Evolutionary conservation across 2,329 filamentous ascomycete species (phyloP), one percentile per base, ranked within the genome.

Genomic region (Pyricularia sp.): DNA sequence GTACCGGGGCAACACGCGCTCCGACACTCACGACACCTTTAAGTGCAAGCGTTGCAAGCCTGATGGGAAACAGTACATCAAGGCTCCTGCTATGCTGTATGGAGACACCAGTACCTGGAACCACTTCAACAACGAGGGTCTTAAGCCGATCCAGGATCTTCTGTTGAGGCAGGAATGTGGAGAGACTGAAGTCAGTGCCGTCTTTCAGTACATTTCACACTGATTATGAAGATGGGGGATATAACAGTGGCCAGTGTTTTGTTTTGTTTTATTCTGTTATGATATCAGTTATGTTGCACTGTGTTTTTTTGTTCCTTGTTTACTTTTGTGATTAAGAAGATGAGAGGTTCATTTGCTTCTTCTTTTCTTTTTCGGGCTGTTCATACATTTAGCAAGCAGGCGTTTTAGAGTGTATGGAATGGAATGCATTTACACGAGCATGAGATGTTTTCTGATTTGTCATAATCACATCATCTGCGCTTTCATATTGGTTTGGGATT

Each of bases 81-180:
- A 97, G 78, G 93, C 94, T 1, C 92, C 92, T 4, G 95, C 95
- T 1, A 94, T 98, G 90, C 81, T 99, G 70, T 99, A 99, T 76
- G 95, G 95, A 68, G 95, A 99, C 76, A 98, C 95, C 26, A 98
- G 93, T 79, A 94, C 93, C n/a, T 99, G 95, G 95, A 99, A 99
- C 76, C 95, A 99, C 79, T 97, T 97, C 80, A 87, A 91, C 63
- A 97, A 97, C 74, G 87, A 89, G 3, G 90, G 88, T 0, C 79
- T 99, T 76, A 86, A 88, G 72, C 85, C 86, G 70, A 99, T 99
- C 70, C 94, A 99, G 78, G 95, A 99, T 81, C 79, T 97, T 76
- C 77, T 99, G 75, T 81, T 99, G 66, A 86, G 94, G 72, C 95
- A 98, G 79, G 95, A 99, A 80, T 87, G 86, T 69, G 86, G 84